Evolutionary conservation across 2,329 filamentous ascomycete genomes (phyloP).

Genomic region (Aaosphaeria pasadenensis): DNA sequence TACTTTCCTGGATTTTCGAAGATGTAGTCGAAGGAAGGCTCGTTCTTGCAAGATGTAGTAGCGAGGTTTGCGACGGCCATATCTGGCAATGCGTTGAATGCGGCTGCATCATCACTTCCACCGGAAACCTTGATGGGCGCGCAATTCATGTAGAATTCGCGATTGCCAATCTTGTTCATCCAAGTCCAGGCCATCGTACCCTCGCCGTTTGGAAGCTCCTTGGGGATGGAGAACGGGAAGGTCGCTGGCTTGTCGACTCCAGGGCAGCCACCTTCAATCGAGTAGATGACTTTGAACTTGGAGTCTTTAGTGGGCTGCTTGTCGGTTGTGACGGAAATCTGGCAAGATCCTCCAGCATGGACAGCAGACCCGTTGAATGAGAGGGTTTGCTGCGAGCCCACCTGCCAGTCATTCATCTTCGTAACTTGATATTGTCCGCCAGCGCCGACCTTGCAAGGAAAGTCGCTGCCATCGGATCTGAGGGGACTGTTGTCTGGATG

Average conservation of each 20-base stretch:
- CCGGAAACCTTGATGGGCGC: constrained; percentile 65
- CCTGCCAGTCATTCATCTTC: constrained; percentile 57
- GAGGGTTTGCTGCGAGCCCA: constrained; percentile 62
- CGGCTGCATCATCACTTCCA: constrained; percentile 48
- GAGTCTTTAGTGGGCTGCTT: constrained; percentile 63
- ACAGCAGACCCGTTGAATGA: constrained; percentile 69
- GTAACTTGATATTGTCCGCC: constrained; percentile 39
- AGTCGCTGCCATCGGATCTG: constrained; percentile 57
- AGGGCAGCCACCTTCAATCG: constrained; percentile 82
- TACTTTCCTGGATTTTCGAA: constrained; percentile 66
- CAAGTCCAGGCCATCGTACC: constrained; percentile 84
- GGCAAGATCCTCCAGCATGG: constrained; percentile 90
- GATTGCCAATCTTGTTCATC: constrained; percentile 86
- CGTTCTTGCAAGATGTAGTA: constrained; percentile 49
- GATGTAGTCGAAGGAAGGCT: constrained; percentile 41
- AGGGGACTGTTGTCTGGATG: constrained; percentile 62
- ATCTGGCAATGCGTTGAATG: constrained; percentile 63
- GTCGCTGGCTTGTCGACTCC: constrained; percentile 42
- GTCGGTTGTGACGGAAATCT: constrained; percentile 78
- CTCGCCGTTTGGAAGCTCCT: constrained; percentile 68
- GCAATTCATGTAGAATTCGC: constrained; percentile 98
- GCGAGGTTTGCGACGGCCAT: constrained; percentile 71
- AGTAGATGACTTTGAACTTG: constrained; percentile 85
- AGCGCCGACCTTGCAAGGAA: constrained; percentile 68
- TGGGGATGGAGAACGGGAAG: constrained; percentile 71